Base-by-base conservation (phyloP, 2,329 filamentous ascomycete species). In the Tricladium varicosporioides region DNA sequence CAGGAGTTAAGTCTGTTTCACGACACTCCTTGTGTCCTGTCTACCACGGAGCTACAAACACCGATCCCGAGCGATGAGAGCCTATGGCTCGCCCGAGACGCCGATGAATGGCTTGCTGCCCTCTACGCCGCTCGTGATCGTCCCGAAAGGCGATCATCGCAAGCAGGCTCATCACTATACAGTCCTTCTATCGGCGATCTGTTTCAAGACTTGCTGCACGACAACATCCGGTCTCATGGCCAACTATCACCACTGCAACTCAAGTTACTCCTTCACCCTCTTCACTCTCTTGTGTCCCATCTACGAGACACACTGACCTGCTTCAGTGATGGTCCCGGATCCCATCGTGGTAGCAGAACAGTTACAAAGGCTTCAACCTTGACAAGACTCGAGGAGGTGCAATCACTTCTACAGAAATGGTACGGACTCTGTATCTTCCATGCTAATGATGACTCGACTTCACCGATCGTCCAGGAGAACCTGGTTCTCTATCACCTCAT, bases 401-500 rank as follows among this genome's bases (percentile, higher is more conserved):
- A 88, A 63, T 77, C 75, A 0, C 72, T 89, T 22, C 74, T 90
- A 5, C 79, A 83, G 60, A 81, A 81, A 56, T 91, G 87, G 87
- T 86, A 86, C 69, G 79, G 84, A 58, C 74, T 89, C n/a, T 82
- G 82, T 40, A 78, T 82, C 58, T 71, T 75, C 10, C 79, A 83
- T 67, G 72, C 76, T 64, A 81, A 82, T 66, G 71, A 74, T n/a
- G 79, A 85, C 65, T 78, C 80, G 1, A 71, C 74, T 48, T 88
- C 85, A 61, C 72, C 80, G 14, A 76, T 85, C 61, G 87, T 83
- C 66, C 80, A 81, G 64, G 84, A 83, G 61, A 88, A 86, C 66
- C 72, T 90, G 44, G 80, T 87, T 45, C 79, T 90, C 59, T 89
- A 87, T 69, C 87, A 91, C 64, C 77, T 90, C 44, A 84, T 90